phyloP scores from a whole-genome alignment of 148 eudicot species.

The Fagopyrum homotropicum region DNA sequence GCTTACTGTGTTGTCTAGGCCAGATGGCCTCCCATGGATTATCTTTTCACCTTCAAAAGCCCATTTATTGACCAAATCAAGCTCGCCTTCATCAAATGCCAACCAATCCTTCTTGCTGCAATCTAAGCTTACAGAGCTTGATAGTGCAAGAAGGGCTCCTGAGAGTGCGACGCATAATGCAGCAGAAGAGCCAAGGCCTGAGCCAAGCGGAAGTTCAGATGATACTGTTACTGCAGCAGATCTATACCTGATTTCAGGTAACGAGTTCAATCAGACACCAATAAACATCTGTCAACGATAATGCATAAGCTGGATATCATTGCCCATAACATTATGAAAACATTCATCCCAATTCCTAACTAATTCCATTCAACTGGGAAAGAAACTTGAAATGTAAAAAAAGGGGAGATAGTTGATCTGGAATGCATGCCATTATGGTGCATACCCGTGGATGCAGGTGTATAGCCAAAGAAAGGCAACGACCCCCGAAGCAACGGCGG shows the following conservation, averaged over 20 bases:
- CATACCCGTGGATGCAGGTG: conserved; percentile 72
- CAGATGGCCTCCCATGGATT: conserved; percentile 96
- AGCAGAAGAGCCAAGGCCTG: conserved; percentile 97
- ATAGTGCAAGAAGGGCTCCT: conserved; percentile 71
- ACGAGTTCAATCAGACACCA: conserved; percentile 19
- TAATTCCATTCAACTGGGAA: not conserved
- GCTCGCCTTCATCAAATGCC: conserved; percentile 47
- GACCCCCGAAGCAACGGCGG: conserved; percentile 66
- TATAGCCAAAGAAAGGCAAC: conserved; percentile 86
- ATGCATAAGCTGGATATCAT: too few relatives aligned
- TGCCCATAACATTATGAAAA: not conserved
- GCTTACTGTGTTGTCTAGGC: conserved; percentile 96
- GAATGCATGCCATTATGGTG: not conserved
- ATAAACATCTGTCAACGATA: conserved; percentile 1
- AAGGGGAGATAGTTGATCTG: not conserved
- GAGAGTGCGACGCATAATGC: conserved; percentile 82
- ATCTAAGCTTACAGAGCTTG: conserved; percentile 47
- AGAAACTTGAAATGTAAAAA: not conserved
- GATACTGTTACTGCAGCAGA: conserved; percentile 64
- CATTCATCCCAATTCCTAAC: not conserved
- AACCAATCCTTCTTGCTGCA: conserved; percentile 57
- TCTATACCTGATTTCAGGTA: conserved; percentile 43
- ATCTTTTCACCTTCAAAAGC: conserved; percentile 96
- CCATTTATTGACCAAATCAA: conserved; percentile 82
- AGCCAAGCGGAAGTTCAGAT: conserved; percentile 85